Evolutionary conservation across 768 basidiomycete species (phyloP), one percentile per base, ranked within the genome.

Genomic region (Serendipita sp.): DNA sequence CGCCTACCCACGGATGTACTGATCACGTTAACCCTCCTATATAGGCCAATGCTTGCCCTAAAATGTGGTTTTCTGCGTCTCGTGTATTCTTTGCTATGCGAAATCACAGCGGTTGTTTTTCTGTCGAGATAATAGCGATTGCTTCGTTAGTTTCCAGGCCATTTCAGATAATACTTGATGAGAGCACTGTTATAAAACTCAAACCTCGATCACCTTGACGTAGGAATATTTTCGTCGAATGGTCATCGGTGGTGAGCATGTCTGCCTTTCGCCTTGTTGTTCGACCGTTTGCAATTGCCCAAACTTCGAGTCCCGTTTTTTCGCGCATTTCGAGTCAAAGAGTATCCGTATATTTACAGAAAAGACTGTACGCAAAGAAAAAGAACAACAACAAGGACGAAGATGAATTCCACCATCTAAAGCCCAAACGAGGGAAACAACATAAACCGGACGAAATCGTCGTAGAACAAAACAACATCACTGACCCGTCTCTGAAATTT

Each of bases 401-500:
- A 58, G 53, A 58, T 33, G 30, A 58, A 13, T 58, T 58, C 28
- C 24, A 28, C 30, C 31, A 58, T 58, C 53, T 28, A 11, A 58
- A 58, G n/a, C 17, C 53, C 1, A 33, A 33, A 26, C 22, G 31
- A 31, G 53, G 31, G 17, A 33, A 28, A n/a, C n/a, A n/a, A n/a
- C 22, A 58, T 28, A 26, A 58, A 11, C 24, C 53, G 28, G 53
- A 58, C 53, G 53, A 58, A n/a, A 33, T 58, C 11, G 31, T 58
- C 31, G 24, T 58, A n/a, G 53, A 58, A 11, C 22, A 58, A 31
- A 58, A 58, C 31, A 58, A 58, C 30, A 58, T 58, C 31, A 58
- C 53, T 24, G 53, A 58, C 53, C 53, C 53, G 30, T 58, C 53
- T 58, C 31, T 58, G n/a, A 26, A 33, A 33, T 58, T 58, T 58